Evolutionary conservation across 1,284 basidiomycete species (phyloP).

Genomic region (Pseudozyma flocculosa): DNA sequence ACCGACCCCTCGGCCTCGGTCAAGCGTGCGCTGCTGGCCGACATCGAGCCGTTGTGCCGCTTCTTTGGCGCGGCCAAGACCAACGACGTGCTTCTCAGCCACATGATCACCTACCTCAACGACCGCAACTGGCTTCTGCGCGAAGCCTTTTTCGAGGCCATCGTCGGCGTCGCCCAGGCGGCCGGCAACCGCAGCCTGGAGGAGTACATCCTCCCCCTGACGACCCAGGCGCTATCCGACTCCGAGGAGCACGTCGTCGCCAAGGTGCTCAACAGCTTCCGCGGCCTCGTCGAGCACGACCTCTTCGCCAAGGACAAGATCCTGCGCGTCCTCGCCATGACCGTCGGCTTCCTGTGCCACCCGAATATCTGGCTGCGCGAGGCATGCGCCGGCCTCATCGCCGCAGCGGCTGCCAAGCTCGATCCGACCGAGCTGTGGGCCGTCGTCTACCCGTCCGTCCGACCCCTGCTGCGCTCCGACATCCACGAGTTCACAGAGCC

Average conservation of each 20-base stretch:
- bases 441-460: constrained; percentile 85
- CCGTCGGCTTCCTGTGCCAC: constrained; percentile 86
- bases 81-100: constrained; percentile 89
- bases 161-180: constrained; percentile 77
- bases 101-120: constrained; percentile 98
- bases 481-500: constrained; percentile 74
- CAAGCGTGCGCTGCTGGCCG: constrained; percentile 65
- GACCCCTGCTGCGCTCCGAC: constrained; percentile 82
- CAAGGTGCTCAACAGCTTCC: constrained; percentile 79
- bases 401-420: constrained; percentile 75
- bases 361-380: constrained; percentile 98
- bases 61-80: constrained; percentile 90
- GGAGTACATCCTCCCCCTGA: constrained; percentile 83
- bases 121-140: constrained; percentile 87
- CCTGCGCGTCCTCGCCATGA: constrained; percentile 86
- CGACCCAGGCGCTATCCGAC: constrained; percentile 82
- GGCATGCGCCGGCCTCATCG: constrained; percentile 81
- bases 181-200: constrained; percentile 59
- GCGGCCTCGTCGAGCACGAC: constrained; percentile 79
- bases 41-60: constrained; percentile 83
- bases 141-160: constrained; percentile 89
- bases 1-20: constrained; percentile 64
- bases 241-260: constrained; percentile 90
- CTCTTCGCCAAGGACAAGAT: constrained; percentile 87
- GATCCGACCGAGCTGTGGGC: constrained; percentile 78